These are phyloP conservation scores for Flaveria trinervia DNA, from an alignment of 129 eudicot genomes.

Conservation along the genomic window DNA sequence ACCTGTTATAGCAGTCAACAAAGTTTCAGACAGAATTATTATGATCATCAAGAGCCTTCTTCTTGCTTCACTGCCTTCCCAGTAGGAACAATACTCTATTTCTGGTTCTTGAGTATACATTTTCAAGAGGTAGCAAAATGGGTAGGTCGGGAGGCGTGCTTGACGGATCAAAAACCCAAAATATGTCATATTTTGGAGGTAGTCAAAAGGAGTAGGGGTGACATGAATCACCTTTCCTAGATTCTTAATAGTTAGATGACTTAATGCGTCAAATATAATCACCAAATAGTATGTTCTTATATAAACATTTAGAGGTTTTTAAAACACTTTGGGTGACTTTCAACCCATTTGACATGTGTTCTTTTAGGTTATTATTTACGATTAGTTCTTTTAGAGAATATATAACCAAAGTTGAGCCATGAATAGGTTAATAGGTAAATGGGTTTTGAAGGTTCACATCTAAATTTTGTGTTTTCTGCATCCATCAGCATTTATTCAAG, in stretches of 20 bases:
- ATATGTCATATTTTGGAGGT: background rate
- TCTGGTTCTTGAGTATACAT: background rate
- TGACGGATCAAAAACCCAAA: background rate
- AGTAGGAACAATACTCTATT: conserved; percentile 42
- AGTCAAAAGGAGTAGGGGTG: background rate
- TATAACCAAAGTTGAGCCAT: background rate
- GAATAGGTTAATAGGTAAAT: background rate
- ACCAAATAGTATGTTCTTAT: background rate
- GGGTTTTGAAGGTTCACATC: no score
- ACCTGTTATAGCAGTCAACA: conserved; percentile 75
- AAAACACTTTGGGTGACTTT: conserved; percentile 4
- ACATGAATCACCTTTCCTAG: background rate
- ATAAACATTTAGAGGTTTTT: background rate
- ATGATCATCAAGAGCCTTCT: conserved; percentile 52
- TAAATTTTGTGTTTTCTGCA: background rate
- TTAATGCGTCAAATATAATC: background rate
- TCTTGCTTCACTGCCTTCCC: conserved; percentile 53
- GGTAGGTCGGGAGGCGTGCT: conserved; percentile 7
- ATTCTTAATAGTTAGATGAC: background rate
- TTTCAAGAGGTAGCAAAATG: conserved; percentile 19
- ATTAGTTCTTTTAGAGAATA: background rate
- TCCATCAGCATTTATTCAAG: conserved; percentile 10
- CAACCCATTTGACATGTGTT: background rate
- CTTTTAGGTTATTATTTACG: background rate
- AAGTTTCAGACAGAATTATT: conserved; percentile 64